Evolutionary conservation across 2,329 filamentous ascomycete genomes (phyloP), one percentile per base, ranked within the genome.

Genomic region (Fusarium sp.): DNA sequence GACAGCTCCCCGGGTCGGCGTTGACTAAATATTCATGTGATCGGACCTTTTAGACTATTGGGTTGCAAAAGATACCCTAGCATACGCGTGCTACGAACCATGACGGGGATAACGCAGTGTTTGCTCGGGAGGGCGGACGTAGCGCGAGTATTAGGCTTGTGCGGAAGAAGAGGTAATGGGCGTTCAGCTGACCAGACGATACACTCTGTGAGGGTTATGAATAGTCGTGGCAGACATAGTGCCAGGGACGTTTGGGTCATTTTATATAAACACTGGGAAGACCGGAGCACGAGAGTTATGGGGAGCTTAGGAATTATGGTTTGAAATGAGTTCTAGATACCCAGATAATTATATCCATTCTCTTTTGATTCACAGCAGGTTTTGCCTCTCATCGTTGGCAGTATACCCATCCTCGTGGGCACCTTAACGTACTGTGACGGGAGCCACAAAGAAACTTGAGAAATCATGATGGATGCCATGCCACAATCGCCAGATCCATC

Each of bases 401-500:
- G 45, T 41, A 38, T 42, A 26, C 45, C 38, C 38, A 31, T 49
- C 41, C 38, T 42, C 29, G 31, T 28, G 39, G 45, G 36, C 53
- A 31, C 40, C 38, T 42, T 53, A n/a, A 28, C 40, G 50, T 43
- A 65, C 44, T 54, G 28, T 46, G 29, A 38, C 24, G 40, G 39
- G 35, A 43, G 47, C 32, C 55, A 31, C 22, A 54, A 64, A 64
- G 38, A 44, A 60, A 48, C 57, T n/a, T 12, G 13, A 49, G 35
- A 56, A 15, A 40, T 8, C 8, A 19, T 19, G 19, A 19, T 19
- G 19, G 10, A 67, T 67, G 57, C 19, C n/a, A 41, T 28, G 15
- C 39, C 43, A 39, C 38, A 47, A 53, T 40, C 28, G 44, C 47
- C 42, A 59, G 28, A 52, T 69, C 48, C 58, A 55, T 56, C 58